Conservation (phyloP, 2,329 filamentous ascomycete species). For the Fusarium coicis region DNA sequence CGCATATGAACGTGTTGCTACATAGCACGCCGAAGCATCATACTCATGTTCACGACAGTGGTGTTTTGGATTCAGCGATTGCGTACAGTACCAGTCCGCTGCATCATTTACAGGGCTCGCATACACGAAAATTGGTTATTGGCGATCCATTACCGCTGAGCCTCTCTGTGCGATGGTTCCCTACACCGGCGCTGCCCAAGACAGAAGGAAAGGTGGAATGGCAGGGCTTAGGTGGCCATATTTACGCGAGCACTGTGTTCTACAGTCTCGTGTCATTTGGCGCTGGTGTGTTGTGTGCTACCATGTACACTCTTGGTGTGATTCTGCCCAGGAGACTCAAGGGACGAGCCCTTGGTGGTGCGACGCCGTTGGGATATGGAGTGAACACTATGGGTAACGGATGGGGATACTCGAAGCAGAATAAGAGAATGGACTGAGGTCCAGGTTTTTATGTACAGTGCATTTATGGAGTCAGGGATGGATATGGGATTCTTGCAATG, state of each 20-base stretch:
- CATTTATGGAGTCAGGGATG: conserved; percentile 39
- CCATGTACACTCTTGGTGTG: conserved; percentile 70
- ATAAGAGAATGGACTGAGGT: conserved; percentile 62
- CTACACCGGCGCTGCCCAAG: conserved; percentile 75
- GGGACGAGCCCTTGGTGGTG: conserved; percentile 63
- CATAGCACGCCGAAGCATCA: conserved; percentile 75
- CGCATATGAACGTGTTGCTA: conserved; percentile 88
- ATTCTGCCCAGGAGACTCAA: conserved; percentile 65
- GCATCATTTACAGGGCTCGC: conserved; percentile 64
- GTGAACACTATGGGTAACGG: conserved; percentile 65
- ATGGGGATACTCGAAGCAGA: conserved; percentile 60
- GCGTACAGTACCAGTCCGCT: conserved; percentile 86
- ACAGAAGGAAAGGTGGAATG: conserved; percentile 73
- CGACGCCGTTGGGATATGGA: conserved; percentile 67
- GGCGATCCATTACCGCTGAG: conserved; percentile 83
- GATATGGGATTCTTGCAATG: conserved; percentile 22
- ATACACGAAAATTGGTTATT: conserved; percentile 78
- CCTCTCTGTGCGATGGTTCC: conserved; percentile 90
- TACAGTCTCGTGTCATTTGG: conserved; percentile 69
- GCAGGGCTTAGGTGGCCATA: conserved; percentile 72
- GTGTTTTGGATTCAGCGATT: conserved; percentile 86
- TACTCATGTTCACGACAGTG: conserved; percentile 71
- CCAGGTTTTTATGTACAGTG: conserved; percentile 11
- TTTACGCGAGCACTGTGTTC: conserved; percentile 72
- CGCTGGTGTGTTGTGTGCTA: conserved; percentile 64